Conservation (phyloP, 352 stramenopile species). For the Pythium aquatile region DNA sequence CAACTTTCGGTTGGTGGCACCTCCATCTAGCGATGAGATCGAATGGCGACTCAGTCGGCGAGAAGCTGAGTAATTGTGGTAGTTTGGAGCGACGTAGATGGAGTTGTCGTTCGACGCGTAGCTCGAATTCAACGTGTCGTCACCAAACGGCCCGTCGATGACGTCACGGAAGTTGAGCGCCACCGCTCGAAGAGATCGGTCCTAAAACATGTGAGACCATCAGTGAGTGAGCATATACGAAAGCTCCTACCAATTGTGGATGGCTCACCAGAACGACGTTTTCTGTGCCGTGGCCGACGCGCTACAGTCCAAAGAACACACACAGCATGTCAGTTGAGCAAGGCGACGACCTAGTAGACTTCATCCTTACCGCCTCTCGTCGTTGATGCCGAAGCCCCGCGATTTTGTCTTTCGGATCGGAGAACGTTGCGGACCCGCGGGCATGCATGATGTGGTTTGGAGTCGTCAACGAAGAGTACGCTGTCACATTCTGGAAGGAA, state of each 20-base stretch:
- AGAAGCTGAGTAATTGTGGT: conserved; percentile 22
- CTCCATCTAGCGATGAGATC: conserved; percentile 25
- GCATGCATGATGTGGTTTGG: conserved; percentile 26
- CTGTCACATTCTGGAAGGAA: conserved; percentile 47
- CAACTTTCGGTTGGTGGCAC: conserved; percentile 25
- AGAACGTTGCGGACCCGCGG: conserved; percentile 5
- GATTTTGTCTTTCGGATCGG: not conserved
- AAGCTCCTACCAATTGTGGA: not conserved
- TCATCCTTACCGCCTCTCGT: conserved; percentile 7
- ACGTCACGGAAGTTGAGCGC: conserved; percentile 36
- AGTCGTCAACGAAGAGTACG: conserved; percentile 48
- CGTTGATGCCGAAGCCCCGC: conserved; percentile 12
- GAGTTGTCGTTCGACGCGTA: conserved; percentile 30
- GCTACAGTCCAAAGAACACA: conserved; percentile 19
- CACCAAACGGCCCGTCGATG: not conserved
- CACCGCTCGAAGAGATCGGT: conserved; percentile 58
- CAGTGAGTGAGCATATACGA: not conserved
- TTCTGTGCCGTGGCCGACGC: conserved; percentile 34
- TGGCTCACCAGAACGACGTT: conserved; percentile 47
- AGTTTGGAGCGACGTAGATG: conserved; percentile 18
- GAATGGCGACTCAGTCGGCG: conserved; percentile 25
- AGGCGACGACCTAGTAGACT: not conserved
- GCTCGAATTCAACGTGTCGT: conserved; percentile 12
- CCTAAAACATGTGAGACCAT: conserved; percentile 27
- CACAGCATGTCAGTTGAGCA: not conserved